Evolutionary conservation across 1,284 basidiomycete genomes (phyloP).

Genomic region (Vanrija sp.): DNA sequence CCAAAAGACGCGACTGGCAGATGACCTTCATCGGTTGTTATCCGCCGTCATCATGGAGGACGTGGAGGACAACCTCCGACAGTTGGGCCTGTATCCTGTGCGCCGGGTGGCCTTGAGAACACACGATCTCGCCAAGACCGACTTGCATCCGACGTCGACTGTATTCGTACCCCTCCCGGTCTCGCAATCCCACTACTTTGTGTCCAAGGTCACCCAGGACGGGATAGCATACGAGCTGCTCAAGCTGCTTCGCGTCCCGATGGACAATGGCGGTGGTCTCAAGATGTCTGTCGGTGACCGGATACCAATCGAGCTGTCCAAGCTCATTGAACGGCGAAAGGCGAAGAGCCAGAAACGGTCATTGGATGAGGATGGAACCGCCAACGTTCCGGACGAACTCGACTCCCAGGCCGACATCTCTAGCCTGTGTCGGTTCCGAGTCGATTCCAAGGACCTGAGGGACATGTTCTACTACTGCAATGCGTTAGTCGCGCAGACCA

Average conservation of each 20-base stretch:
- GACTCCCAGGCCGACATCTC: not conserved
- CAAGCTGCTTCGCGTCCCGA: conserved; percentile 29
- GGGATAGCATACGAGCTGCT: conserved; percentile 40
- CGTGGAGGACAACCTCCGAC: conserved; percentile 37
- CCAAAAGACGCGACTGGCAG: conserved; percentile 27
- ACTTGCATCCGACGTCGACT: conserved; percentile 35
- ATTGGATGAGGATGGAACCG: conserved; percentile 3
- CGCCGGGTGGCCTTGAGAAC: conserved; percentile 34
- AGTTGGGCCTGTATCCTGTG: conserved; percentile 33
- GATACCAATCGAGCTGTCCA: conserved; percentile 25
- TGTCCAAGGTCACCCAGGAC: conserved; percentile 27
- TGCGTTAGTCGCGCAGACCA: conserved; percentile 82
- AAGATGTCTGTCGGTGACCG: conserved; percentile 35
- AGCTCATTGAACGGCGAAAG: conserved; percentile 22
- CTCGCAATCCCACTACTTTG: conserved; percentile 35
- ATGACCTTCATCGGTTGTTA: conserved; percentile 36
- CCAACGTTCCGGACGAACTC: not conserved
- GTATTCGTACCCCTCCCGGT: conserved; percentile 40
- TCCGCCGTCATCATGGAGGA: conserved; percentile 41
- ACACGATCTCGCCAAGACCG: conserved; percentile 38
- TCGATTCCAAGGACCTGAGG: conserved; percentile 35
- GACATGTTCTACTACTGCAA: conserved; percentile 42
- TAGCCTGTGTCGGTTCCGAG: conserved; percentile 25
- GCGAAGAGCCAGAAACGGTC: conserved; percentile 9
- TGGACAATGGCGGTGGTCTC: conserved; percentile 31